phyloP scores from a whole-genome alignment of 768 basidiomycete species.

The Lactarius tabidus region DNA sequence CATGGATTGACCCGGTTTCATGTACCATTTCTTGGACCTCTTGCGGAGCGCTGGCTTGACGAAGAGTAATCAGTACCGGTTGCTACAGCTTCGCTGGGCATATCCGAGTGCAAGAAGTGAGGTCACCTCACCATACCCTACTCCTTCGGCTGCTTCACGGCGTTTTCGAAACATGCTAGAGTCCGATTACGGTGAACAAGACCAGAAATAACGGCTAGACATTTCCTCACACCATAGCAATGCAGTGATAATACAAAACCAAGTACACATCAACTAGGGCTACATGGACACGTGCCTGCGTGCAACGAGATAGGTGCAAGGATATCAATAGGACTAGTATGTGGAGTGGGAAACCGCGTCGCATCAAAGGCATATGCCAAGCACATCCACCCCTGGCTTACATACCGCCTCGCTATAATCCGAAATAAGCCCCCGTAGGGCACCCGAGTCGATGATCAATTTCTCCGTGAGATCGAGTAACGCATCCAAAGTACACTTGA shows the following conservation, averaged over 20 bases:
- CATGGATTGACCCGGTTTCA: conserved; percentile 53
- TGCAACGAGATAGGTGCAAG: conserved; percentile 32
- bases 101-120: conserved; percentile 1
- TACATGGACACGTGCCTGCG: conserved; percentile 25
- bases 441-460: conserved; percentile 41
- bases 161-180: neutral
- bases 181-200: neutral
- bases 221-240: conserved; percentile 26
- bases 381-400: conserved; percentile 26
- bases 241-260: conserved; percentile 28
- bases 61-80: conserved; percentile 44
- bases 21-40: conserved; percentile 56
- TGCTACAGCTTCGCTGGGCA: neutral
- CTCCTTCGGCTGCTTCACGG: no score
- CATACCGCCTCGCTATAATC: conserved; percentile 29
- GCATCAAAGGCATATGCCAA: conserved; percentile 26
- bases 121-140: neutral
- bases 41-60: conserved; percentile 66
- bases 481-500: conserved; percentile 58
- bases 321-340: conserved; percentile 30
- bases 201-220: conserved; percentile 13
- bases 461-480: conserved; percentile 48
- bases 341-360: conserved; percentile 28
- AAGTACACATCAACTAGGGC: conserved; percentile 22
- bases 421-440: conserved; percentile 30